Percentiles rank a stretch among this genome's conserved stretches.
Evolutionary conservation across 164 flowering plant genomes (phyloP).

Genomic region (Saururus chinensis): DNA sequence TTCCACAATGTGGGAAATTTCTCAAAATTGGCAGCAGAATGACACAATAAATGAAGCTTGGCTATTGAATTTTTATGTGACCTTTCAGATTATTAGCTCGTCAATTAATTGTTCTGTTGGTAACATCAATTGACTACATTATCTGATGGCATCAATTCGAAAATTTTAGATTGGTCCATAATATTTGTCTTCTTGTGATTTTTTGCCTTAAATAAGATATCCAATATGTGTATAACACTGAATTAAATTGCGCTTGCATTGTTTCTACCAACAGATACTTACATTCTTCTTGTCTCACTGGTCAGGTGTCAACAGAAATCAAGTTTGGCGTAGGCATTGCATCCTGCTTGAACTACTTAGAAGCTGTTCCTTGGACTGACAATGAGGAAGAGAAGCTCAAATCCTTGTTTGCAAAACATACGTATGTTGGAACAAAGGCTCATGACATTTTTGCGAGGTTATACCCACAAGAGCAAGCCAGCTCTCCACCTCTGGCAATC

Average conservation of each 20-base stretch:
- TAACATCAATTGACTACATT: too few species aligned
- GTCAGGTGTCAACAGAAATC: conserved; percentile 65
- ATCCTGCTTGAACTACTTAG: conserved; percentile 70
- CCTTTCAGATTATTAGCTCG: too few species aligned
- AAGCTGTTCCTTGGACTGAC: conserved; percentile 94
- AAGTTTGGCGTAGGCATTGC: conserved; percentile 55
- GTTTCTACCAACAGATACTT: neutral
- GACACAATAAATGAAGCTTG: too few species aligned
- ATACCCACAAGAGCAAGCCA: conserved; percentile 8
- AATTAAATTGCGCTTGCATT: neutral
- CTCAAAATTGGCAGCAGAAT: too few species aligned
- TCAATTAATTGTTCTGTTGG: too few species aligned
- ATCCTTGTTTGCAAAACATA: conserved; percentile 36
- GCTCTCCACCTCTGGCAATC: conserved; percentile 41
- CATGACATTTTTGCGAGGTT: conserved; percentile 63
- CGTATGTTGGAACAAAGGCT: conserved; percentile 44
- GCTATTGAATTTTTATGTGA: too few species aligned
- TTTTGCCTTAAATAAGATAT: too few species aligned
- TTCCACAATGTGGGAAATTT: too few species aligned
- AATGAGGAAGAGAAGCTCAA: conserved; percentile 85
- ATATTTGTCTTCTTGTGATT: too few species aligned
- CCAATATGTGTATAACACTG: too few species aligned
- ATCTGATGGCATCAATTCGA: too few species aligned
- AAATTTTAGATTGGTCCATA: too few species aligned
- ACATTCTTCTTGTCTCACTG: neutral